These are phyloP conservation scores for Geoglossum cookeanum DNA, from an alignment of 2,329 filamentous ascomycete genomes.

Conservation along the genomic window DNA sequence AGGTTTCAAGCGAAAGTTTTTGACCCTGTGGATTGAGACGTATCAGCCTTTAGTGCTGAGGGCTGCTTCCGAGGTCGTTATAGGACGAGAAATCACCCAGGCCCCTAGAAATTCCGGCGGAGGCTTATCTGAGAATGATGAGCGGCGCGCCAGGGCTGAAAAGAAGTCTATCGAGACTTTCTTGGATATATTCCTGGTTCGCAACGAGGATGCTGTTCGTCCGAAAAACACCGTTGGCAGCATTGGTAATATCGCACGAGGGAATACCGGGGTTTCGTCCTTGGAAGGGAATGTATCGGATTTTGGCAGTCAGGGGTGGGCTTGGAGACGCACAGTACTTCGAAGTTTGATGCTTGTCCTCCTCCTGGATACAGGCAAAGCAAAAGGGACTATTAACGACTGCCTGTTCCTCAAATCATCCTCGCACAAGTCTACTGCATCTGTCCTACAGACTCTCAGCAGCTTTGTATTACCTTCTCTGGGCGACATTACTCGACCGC, in stretches of 20 bases:
- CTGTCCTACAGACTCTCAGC: constrained; percentile 32
- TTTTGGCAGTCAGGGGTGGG: constrained; percentile 25
- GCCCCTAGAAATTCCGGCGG: background rate
- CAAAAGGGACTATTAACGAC: constrained; percentile 17
- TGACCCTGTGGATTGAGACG: constrained; percentile 36
- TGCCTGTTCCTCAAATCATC: constrained; percentile 34
- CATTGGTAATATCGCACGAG: constrained; percentile 9
- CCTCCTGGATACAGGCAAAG: constrained; percentile 36
- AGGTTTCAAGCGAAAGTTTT: constrained; percentile 35
- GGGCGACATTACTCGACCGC: constrained; percentile 34
- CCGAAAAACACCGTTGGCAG: constrained; percentile 19
- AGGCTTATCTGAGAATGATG: background rate
- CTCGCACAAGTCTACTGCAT: constrained; percentile 34
- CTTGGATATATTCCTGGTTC: constrained; percentile 36
- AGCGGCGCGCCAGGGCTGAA: constrained; percentile 13
- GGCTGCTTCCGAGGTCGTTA: constrained; percentile 36
- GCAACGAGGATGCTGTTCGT: constrained; percentile 34
- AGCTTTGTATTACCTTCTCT: constrained; percentile 36
- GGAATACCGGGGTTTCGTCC: background rate
- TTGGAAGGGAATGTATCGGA: constrained; percentile 15
- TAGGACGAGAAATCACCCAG: constrained; percentile 30
- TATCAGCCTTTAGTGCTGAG: constrained; percentile 33
- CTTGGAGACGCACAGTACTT: constrained; percentile 35
- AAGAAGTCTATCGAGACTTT: constrained; percentile 30
- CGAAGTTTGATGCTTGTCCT: constrained; percentile 40